Conservation (phyloP, 1,284 basidiomycete species). For the Ustanciosporium gigantosporum region DNA sequence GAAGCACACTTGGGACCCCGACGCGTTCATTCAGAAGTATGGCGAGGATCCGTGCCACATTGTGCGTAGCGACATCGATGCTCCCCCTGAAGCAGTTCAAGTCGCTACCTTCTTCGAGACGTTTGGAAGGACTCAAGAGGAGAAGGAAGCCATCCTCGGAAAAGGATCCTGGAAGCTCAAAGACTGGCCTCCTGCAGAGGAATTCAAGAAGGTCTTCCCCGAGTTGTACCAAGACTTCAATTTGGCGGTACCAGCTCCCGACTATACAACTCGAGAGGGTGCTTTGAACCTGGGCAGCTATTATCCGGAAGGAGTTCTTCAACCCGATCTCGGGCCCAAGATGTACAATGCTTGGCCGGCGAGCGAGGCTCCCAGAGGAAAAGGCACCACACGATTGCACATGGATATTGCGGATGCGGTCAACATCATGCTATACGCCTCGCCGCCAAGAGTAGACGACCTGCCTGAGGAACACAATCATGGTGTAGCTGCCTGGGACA, state of each 20-base stretch:
- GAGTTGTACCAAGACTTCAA: slow-evolving; percentile 86
- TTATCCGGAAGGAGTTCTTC: slow-evolving; percentile 79
- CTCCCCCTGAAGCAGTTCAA: slow-evolving; percentile 67
- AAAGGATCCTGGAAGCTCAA: slow-evolving; percentile 75
- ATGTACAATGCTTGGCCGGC: slow-evolving; percentile 64
- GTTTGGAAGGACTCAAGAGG: slow-evolving; percentile 72
- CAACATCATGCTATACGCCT: slow-evolving; percentile 71
- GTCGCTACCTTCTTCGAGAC: slow-evolving; percentile 78
- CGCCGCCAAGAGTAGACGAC: slow-evolving; percentile 15
- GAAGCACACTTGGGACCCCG: slow-evolving; percentile 71
- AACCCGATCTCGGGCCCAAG: slow-evolving; percentile 81
- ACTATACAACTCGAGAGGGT: slow-evolving; percentile 84
- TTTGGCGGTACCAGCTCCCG: slow-evolving; percentile 78
- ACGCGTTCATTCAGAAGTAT: slow-evolving; percentile 69
- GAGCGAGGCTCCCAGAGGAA: slow-evolving; percentile 66
- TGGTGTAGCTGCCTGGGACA: slow-evolving; percentile 88
- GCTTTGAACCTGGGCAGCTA: slow-evolving; percentile 79
- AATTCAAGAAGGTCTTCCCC: slow-evolving; percentile 81
- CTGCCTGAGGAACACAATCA: slow-evolving; percentile 56
- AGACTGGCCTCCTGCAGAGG: slow-evolving; percentile 87
- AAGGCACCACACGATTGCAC: slow-evolving; percentile 83
- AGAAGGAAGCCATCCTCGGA: slow-evolving; percentile 61
- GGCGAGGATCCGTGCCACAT: slow-evolving; percentile 71
- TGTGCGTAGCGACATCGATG: slow-evolving; percentile 61
- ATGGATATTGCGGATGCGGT: slow-evolving; percentile 96